Evolutionary conservation across 2,329 filamentous ascomycete genomes (phyloP), one percentile per base, ranked within the genome.

Genomic region (Cercospora nicotianae): DNA sequence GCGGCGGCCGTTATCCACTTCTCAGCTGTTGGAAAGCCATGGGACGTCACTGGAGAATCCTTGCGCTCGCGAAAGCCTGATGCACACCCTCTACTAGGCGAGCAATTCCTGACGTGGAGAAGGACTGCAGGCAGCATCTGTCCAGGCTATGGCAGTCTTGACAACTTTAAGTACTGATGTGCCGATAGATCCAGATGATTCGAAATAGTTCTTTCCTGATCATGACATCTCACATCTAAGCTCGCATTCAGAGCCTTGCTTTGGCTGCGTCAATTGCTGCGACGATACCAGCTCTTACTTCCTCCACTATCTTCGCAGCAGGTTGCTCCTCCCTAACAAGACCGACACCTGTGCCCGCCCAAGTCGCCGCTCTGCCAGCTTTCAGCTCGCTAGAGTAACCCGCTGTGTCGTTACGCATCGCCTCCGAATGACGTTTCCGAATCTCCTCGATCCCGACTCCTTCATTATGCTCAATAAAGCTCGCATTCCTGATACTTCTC

Each of bases 291-390:
- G 39, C 74, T 55, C 83, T 78, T 5, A 83, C 76, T 61, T 84
- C 81, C 51, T 76, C 75, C 8, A 87, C 82, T 73, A 90, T 87
- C 7, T 85, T 82, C 10, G 75, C 80, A 2, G 86, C 87, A 8
- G 79, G 72, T 70, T 81, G 80, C 2, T 86, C 79, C 60, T 82
- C 77, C 57, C 76, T 84, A 1, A 90, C 81, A 69, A 90, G 77
- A 0, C 88, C 88, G 18, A 90, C 84, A 0, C 83, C 67, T 42
- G 67, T 69, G 26, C 66, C 88, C 5, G 86, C 87, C 80, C 89
- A 90, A 10, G 86, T 86, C 5, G 86, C 87, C 79, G 89, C 80
- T 70, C 87, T 82, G 3, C 83, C 86, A 23, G 82, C 75, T 0
- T 77, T 78, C 18, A 85, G 86, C 57, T 73, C 68, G 1, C 59